These are phyloP conservation scores for Quercus alba DNA, from an alignment of 306 rosid genomes.

Conservation along the genomic window DNA sequence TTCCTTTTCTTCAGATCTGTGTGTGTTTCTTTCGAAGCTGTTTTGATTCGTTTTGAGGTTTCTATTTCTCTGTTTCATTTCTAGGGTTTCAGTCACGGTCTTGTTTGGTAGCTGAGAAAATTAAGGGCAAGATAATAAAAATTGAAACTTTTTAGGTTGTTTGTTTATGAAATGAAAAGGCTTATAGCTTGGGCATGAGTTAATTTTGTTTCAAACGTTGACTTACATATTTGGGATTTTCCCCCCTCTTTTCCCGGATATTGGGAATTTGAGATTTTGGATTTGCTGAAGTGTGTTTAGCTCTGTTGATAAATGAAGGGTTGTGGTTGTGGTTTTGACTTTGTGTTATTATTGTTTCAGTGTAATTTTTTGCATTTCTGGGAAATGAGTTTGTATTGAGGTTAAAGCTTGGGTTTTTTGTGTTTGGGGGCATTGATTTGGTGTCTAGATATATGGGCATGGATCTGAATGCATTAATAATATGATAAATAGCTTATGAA, in stretches of 20 bases:
- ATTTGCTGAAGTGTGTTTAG: neutral
- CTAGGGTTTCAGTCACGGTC: slow-evolving; percentile 23
- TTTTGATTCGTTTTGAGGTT: neutral
- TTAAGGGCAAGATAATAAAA: neutral
- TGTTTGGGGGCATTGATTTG: neutral
- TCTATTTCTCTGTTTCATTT: neutral
- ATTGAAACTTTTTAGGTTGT: neutral
- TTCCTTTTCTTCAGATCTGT: neutral
- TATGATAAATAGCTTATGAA: neutral
- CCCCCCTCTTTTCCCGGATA: neutral
- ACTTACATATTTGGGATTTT: neutral
- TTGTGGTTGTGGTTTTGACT: neutral
- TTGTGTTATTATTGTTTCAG: neutral
- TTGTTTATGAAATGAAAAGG: neutral
- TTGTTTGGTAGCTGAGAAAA: neutral
- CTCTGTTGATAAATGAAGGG: neutral
- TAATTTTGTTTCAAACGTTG: neutral
- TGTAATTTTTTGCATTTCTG: neutral
- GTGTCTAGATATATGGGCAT: too few relatives aligned
- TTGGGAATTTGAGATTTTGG: neutral
- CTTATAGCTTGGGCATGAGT: neutral
- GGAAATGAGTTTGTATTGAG: neutral
- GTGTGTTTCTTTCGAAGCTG: neutral
- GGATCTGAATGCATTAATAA: neutral
- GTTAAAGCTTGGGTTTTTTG: neutral